Evolutionary conservation across 495 filamentous ascomycete species (phyloP).

Genomic region (Cladorrhinum samala): DNA sequence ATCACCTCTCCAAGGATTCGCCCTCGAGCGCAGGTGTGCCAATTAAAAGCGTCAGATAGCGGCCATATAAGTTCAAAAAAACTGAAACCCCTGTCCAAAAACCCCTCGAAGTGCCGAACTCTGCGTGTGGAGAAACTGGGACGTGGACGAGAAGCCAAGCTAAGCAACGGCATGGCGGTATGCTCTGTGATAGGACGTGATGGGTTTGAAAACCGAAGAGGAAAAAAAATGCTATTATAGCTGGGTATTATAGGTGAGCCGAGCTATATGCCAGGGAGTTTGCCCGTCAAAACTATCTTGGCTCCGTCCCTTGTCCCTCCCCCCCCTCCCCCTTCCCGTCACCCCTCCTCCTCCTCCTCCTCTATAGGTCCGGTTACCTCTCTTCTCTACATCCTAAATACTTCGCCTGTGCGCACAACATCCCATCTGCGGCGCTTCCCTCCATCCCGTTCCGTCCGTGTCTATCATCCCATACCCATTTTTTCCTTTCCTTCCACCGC

Average conservation of each 20-base stretch:
- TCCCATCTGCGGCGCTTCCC: not conserved
- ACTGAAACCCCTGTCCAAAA: too few relatives aligned
- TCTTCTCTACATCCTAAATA: not conserved
- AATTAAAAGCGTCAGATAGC: not conserved
- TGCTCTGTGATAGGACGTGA: too few relatives aligned
- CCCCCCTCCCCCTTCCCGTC: too few relatives aligned
- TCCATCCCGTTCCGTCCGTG: not conserved
- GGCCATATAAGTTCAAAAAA: too few relatives aligned
- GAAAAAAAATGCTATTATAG: too few relatives aligned
- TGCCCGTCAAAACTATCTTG: too few relatives aligned
- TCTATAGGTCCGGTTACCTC: not conserved
- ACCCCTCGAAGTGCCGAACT: not conserved
- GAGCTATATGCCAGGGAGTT: not conserved
- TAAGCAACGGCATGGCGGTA: too few relatives aligned
- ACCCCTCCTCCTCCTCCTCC: not conserved
- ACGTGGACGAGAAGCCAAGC: not conserved
- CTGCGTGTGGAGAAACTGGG: not conserved
- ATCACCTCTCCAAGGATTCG: too few relatives aligned
- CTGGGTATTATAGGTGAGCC: not conserved
- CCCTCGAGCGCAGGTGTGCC: too few relatives aligned
- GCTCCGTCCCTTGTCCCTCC: too few relatives aligned
- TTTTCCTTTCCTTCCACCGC: slow-evolving; percentile 5
- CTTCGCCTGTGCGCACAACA: not conserved
- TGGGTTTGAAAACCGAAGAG: too few relatives aligned
- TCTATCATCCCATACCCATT: not conserved